Base-by-base conservation (phyloP, 1,139 yeast genomes). In the Geotrichum cucujoidarum region DNA sequence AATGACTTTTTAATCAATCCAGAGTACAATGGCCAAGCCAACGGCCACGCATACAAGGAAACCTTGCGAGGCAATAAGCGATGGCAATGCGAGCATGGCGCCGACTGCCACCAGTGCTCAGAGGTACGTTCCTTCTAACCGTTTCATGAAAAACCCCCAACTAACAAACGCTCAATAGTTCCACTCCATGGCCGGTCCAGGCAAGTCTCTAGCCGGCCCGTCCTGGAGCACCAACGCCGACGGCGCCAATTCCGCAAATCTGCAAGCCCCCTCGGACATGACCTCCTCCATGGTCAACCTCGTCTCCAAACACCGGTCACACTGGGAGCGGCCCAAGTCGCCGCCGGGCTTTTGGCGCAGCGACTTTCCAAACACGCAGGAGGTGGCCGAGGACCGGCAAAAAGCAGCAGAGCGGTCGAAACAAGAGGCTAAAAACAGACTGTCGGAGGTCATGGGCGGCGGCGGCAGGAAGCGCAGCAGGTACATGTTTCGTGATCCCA, bases 321-420 rank as follows among this genome's bases (percentile, higher is more conserved):
- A 50, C 30, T 60, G 59, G 59, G 48, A 48, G 6, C 51, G 57
- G 18, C 57, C 56, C 5, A 53, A 53, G 14, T 56, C 68, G 1
- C 69, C 69, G 6, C 64, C 65, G 3, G 66, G 65, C 16, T 63
- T 60, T 45, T 65, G 68, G 67, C 51, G 61, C 13, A 50, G 63
- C n/a, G 65, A 61, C 14, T 57, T 61, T 53, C 67, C 64, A 1
- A 51, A 47, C 14, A 62, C 68, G 5, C 67, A 62, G 43, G 64
- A 62, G 37, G 50, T 50, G 13, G 49, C 43, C 17, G 55, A 55
- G 40, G 63, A 62, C 18, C 52, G 55, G 36, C 43, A 40, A 17
- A 49, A 49, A 18, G 56, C 56, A 13, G 53, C 53, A 36, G 45
- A 47, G 33, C 48, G 48, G 4, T 46, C 55, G 18, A 46, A 49